Evolutionary conservation across 371 early-diverging fungal genomes (phyloP).

Genomic region (Circinella minor): DNA sequence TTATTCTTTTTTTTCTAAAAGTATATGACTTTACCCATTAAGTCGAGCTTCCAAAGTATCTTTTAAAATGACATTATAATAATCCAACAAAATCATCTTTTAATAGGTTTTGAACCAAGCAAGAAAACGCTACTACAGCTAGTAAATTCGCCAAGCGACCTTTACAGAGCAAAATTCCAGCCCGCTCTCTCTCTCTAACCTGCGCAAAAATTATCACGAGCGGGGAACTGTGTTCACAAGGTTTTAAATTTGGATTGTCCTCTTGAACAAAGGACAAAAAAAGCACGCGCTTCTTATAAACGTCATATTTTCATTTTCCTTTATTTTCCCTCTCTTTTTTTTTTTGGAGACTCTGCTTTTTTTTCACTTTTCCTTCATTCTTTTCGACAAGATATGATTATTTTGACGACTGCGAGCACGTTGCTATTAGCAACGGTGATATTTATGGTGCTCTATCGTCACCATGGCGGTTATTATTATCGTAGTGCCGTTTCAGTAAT

Average conservation of each 20-base stretch:
- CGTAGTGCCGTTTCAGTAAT: conserved; percentile 29
- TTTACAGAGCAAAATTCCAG: no score
- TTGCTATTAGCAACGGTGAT: conserved; percentile 10
- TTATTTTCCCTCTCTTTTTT: no score
- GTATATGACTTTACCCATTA: conserved; percentile 47
- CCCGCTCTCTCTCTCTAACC: no score
- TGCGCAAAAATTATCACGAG: no score
- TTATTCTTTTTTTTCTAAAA: background rate
- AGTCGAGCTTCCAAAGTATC: conserved; percentile 63
- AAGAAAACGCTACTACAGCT: background rate
- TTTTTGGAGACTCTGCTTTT: background rate
- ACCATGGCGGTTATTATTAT: conserved; percentile 41
- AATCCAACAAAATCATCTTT: conserved; percentile 71
- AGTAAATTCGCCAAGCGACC: conserved; percentile 1
- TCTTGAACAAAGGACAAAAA: background rate
- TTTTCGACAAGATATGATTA: background rate
- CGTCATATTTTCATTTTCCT: no score
- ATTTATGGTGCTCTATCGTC: conserved; percentile 29
- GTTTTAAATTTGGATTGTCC: background rate
- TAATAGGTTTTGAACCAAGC: background rate
- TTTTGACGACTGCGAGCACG: background rate
- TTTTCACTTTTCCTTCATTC: background rate
- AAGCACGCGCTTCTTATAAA: no score
- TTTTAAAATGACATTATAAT: conserved; percentile 70
- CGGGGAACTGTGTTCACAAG: no score